Conservation (phyloP, 1,284 basidiomycete species). For the Ceratobasidium sp. region DNA sequence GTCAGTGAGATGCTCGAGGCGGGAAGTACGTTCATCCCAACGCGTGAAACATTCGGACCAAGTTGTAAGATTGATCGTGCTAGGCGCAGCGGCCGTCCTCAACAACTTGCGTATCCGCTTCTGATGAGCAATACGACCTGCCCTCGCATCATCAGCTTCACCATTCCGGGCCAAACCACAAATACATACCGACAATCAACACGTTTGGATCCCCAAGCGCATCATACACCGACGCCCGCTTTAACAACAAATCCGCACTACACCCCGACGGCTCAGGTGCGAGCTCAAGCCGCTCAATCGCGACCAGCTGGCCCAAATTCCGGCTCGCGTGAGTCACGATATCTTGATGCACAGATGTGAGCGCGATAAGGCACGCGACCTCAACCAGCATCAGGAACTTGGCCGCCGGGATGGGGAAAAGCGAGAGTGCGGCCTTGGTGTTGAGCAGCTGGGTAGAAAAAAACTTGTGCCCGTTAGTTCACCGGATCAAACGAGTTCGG, state of each 20-base stretch:
- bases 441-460: slow-evolving; percentile 36
- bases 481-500: not conserved
- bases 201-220: slow-evolving; percentile 80
- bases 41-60: slow-evolving; percentile 86
- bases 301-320: slow-evolving; percentile 70
- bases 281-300: slow-evolving; percentile 47
- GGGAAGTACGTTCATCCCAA: slow-evolving; percentile 62
- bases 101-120: slow-evolving; percentile 81
- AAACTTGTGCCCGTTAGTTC: slow-evolving; percentile 28
- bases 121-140: slow-evolving; percentile 80
- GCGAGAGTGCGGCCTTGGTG: slow-evolving; percentile 26
- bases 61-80: slow-evolving; percentile 75
- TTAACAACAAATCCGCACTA: slow-evolving; percentile 52
- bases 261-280: slow-evolving; percentile 42
- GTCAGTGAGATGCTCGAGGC: slow-evolving; percentile 41
- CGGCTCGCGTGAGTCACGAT: slow-evolving; percentile 76
- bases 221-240: slow-evolving; percentile 78
- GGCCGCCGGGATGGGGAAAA: slow-evolving; percentile 17
- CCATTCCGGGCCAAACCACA: not conserved
- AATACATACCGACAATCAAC: slow-evolving; percentile 70
- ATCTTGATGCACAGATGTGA: slow-evolving; percentile 74
- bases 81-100: slow-evolving; percentile 72
- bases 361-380: slow-evolving; percentile 74
- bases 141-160: not conserved
- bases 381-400: slow-evolving; percentile 62